These are phyloP conservation scores for Calonectria pauciramosa DNA, from an alignment of 2,329 filamentous ascomycete genomes.

Conservation along the genomic window DNA sequence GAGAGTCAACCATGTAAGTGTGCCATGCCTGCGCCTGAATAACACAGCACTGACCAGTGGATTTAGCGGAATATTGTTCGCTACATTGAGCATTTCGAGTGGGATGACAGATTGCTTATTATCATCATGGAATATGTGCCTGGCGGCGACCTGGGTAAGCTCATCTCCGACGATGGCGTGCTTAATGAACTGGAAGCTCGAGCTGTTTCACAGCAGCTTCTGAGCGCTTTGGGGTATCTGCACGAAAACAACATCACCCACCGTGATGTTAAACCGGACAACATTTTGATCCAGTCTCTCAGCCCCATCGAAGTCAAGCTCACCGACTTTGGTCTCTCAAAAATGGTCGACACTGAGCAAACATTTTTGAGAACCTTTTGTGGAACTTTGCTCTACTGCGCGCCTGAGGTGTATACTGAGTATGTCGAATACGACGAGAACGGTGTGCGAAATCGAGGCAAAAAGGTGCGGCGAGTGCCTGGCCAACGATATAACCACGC, in stretches of 20 bases:
- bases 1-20: constrained; percentile 81
- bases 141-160: constrained; percentile 84
- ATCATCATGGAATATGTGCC: constrained; percentile 96
- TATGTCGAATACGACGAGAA: constrained; percentile 78
- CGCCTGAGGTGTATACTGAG: constrained; percentile 93
- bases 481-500: constrained; percentile 87
- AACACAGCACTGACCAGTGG: constrained; percentile 24
- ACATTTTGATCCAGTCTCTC: constrained; percentile 85
- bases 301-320: constrained; percentile 88
- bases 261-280: constrained; percentile 98
- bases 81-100: constrained; percentile 90
- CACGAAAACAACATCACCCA: constrained; percentile 93
- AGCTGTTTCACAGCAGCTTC: constrained; percentile 80
- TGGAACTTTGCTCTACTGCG: constrained; percentile 94
- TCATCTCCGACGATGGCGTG: constrained; percentile 71
- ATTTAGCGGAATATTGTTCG: constrained; percentile 86
- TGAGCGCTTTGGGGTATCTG: constrained; percentile 87
- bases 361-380: constrained; percentile 98
- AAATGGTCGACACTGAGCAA: constrained; percentile 90
- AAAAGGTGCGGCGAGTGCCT: constrained; percentile 70
- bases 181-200: constrained; percentile 79
- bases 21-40: neutral
- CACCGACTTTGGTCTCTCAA: constrained; percentile 96
- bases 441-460: constrained; percentile 73
- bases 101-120: constrained; percentile 86